Percentiles rank a stretch among this genome's conserved stretches.
These are phyloP conservation scores for Tuctoria greenei DNA, from an alignment of 176 grass and related monocot genomes.

Conservation along the genomic window DNA sequence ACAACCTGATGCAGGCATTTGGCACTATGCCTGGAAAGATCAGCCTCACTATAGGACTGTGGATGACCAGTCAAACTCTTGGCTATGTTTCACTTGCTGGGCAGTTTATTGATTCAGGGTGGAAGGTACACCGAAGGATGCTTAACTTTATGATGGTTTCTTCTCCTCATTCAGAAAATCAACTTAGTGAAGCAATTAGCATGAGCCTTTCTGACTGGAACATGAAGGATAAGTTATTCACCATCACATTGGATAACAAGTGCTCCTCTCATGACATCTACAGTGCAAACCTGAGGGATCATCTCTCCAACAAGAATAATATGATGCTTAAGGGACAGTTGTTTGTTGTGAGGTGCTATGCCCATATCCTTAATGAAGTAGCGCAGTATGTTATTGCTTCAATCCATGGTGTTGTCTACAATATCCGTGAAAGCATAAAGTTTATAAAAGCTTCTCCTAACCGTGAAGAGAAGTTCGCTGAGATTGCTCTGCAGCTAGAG, in stretches of 20 bases:
- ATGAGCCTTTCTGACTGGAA: slow-evolving; percentile 66
- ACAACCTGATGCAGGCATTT: slow-evolving; percentile 61
- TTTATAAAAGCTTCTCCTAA: slow-evolving; percentile 76
- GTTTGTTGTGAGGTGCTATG: slow-evolving; percentile 90
- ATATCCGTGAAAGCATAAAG: slow-evolving; percentile 86
- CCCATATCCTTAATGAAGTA: slow-evolving; percentile 61
- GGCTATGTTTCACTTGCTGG: slow-evolving; percentile 75
- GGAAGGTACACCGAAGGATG: slow-evolving; percentile 76
- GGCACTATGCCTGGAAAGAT: slow-evolving; percentile 63
- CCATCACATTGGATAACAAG: slow-evolving; percentile 83
- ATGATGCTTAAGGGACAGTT: slow-evolving; percentile 86
- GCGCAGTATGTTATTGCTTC: slow-evolving; percentile 90
- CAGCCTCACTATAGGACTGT: slow-evolving; percentile 73
- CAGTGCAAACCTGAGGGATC: slow-evolving; percentile 82
- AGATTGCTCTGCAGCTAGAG: slow-evolving; percentile 70
- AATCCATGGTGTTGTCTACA: slow-evolving; percentile 81
- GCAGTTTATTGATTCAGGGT: slow-evolving; percentile 66
- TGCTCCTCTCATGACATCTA: slow-evolving; percentile 93
- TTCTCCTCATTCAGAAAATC: slow-evolving; percentile 88
- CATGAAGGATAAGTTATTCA: slow-evolving; percentile 81
- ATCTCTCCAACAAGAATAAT: slow-evolving; percentile 76
- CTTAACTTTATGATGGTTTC: slow-evolving; percentile 96
- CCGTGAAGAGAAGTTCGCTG: slow-evolving; percentile 73
- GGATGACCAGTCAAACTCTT: slow-evolving; percentile 84
- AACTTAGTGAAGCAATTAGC: slow-evolving; percentile 78